These are phyloP conservation scores for Botrytis byssoidea DNA, from an alignment of 2,329 filamentous ascomycete species.

Conservation along the genomic window DNA sequence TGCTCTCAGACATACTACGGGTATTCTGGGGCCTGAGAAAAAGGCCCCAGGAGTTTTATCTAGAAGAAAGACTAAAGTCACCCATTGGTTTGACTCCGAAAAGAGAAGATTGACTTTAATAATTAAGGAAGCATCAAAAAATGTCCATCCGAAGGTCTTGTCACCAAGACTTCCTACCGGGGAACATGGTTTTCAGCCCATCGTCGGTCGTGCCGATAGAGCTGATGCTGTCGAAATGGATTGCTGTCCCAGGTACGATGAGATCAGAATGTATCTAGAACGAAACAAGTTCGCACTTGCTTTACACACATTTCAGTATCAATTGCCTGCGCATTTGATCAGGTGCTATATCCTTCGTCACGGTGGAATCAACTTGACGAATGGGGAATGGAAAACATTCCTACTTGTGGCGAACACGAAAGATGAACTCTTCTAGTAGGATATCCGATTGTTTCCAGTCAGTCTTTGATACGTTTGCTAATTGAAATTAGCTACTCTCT, in stretches of 20 bases:
- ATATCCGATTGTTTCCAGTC: neutral
- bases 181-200: neutral
- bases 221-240: neutral
- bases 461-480: neutral
- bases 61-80: neutral
- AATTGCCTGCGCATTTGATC: conserved; percentile 10
- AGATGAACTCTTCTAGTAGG: conserved; percentile 2
- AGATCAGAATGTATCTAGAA: conserved; percentile 6
- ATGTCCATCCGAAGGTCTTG: neutral
- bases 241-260: neutral
- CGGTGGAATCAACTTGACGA: conserved; percentile 4
- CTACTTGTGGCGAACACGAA: conserved; percentile 10
- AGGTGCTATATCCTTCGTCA: conserved; percentile 2
- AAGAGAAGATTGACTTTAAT: neutral
- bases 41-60: neutral
- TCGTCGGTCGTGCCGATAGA: neutral
- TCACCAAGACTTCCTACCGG: neutral
- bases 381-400: conserved; percentile 8
- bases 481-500: neutral
- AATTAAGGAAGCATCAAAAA: neutral
- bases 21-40: no score
- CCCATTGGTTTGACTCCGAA: conserved; percentile 5
- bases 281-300: conserved; percentile 5
- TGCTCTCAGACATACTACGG: neutral
- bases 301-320: conserved; percentile 8